A percentile compares a stretch with the other conserved stretches of the same genome.
These are phyloP conservation scores for Penicillium sp. DNA, from an alignment of 2,329 filamentous ascomycete genomes.

Conservation along the genomic window DNA sequence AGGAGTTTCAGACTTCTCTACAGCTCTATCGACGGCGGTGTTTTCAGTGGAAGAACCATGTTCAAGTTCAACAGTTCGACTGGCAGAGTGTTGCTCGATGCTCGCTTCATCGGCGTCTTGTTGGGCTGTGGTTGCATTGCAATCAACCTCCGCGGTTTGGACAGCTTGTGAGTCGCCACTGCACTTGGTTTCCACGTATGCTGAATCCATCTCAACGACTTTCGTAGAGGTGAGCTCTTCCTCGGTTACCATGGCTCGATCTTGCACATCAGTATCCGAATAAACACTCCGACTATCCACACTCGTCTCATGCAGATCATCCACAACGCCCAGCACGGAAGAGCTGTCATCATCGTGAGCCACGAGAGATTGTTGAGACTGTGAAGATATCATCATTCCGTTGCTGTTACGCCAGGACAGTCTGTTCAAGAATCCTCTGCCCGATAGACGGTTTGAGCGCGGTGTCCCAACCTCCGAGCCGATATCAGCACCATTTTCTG, in stretches of 20 bases:
- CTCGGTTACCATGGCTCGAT: not conserved
- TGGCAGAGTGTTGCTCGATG: not conserved
- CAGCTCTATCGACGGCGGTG: not conserved
- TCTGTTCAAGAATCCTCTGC: conserved; percentile 26
- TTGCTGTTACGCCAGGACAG: conserved; percentile 25
- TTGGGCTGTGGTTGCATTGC: not conserved
- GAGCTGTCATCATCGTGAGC: conserved; percentile 19
- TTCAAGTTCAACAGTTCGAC: not conserved
- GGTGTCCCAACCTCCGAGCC: conserved; percentile 33
- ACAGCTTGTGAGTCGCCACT: not conserved
- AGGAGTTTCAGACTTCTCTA: not conserved
- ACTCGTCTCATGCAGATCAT: conserved; percentile 23
- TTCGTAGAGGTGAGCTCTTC: not conserved
- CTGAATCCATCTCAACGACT: not conserved
- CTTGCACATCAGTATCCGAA: conserved; percentile 5
- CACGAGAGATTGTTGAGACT: conserved; percentile 37
- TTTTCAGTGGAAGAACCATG: not conserved
- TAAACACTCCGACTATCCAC: conserved; percentile 19
- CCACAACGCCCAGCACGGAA: conserved; percentile 27
- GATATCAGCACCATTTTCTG: conserved; percentile 62
- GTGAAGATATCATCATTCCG: conserved; percentile 21
- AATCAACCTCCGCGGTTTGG: not conserved
- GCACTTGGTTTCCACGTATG: not conserved
- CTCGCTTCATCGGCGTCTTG: not conserved
- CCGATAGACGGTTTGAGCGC: conserved; percentile 32